Evolutionary conservation across 1,284 basidiomycete species (phyloP).

Genomic region (Sutorius eximius): DNA sequence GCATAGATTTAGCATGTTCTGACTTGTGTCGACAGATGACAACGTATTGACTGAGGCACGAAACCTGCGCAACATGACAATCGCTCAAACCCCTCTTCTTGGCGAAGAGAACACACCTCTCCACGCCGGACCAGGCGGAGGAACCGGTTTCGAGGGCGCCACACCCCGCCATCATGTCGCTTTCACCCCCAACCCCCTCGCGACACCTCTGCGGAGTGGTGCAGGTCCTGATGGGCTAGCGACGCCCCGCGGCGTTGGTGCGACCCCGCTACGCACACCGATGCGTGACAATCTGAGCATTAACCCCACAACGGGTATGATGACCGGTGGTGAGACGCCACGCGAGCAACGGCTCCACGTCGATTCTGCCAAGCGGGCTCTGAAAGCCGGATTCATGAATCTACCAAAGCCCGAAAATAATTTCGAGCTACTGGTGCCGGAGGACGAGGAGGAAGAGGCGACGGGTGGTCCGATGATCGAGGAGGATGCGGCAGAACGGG

Average conservation of each 20-base stretch:
- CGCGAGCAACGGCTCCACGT: slow-evolving; percentile 67
- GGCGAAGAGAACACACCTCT: slow-evolving; percentile 96
- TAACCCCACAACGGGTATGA: slow-evolving; percentile 67
- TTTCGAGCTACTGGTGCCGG: slow-evolving; percentile 92
- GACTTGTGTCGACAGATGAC: slow-evolving; percentile 62
- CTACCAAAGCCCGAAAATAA: slow-evolving; percentile 97
- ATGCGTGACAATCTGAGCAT: slow-evolving; percentile 89
- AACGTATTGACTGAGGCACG: slow-evolving; percentile 93
- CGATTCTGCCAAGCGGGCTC: slow-evolving; percentile 66
- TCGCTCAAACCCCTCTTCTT: slow-evolving; percentile 90
- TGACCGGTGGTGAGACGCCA: slow-evolving; percentile 69
- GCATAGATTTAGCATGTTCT: slow-evolving; percentile 8
- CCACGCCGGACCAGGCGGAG: slow-evolving; percentile 67
- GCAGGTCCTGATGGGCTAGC: slow-evolving; percentile 48
- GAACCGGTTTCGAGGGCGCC: slow-evolving; percentile 89
- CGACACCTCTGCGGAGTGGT: slow-evolving; percentile 69
- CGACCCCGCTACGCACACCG: slow-evolving; percentile 88
- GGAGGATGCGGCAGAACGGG: slow-evolving; percentile 92
- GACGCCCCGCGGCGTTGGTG: slow-evolving; percentile 65
- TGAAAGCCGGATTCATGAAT: slow-evolving; percentile 80
- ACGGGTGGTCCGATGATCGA: slow-evolving; percentile 49
- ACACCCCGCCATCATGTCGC: slow-evolving; percentile 87
- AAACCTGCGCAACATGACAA: slow-evolving; percentile 91
- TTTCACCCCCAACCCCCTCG: slow-evolving; percentile 94
- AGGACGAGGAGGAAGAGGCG: slow-evolving; percentile 70